Conservation (phyloP, 78 protist species). For the Dictyostelium purpureum region DNA sequence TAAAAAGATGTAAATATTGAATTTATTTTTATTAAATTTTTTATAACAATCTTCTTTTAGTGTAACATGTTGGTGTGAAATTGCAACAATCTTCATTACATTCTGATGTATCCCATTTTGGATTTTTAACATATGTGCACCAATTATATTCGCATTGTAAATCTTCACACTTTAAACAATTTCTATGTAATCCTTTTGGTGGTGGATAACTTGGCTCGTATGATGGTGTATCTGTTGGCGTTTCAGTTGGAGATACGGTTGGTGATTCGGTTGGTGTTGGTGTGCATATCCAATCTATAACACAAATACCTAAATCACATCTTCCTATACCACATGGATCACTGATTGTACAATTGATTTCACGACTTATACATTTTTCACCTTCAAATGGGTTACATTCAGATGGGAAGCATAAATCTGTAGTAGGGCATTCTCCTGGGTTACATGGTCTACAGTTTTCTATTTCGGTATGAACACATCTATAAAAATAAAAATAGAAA, state of each 20-base stretch:
- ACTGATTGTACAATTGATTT: not conserved
- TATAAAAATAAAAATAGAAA: not conserved
- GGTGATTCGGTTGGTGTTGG: not conserved
- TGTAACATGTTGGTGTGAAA: not conserved
- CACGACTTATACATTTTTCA: not conserved
- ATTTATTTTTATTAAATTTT: too few species aligned
- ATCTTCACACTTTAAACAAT: not conserved
- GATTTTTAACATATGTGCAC: not conserved
- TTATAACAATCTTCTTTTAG: too few species aligned
- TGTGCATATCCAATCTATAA: not conserved
- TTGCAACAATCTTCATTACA: too few species aligned
- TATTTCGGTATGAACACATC: not conserved
- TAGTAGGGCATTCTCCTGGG: not conserved
- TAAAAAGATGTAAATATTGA: too few species aligned
- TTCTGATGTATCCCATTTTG: not conserved
- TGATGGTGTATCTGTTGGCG: not conserved
- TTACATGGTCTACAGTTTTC: not conserved
- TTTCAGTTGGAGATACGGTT: not conserved
- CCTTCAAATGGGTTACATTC: not conserved
- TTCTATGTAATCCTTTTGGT: not conserved
- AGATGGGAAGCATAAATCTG: not conserved
- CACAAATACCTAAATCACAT: not conserved
- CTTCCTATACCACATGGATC: not conserved
- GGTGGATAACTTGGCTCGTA: not conserved
- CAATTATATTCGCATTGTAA: not conserved